These are phyloP conservation scores for Saururus chinensis DNA, from an alignment of 164 flowering plant genomes.

Conservation along the genomic window DNA sequence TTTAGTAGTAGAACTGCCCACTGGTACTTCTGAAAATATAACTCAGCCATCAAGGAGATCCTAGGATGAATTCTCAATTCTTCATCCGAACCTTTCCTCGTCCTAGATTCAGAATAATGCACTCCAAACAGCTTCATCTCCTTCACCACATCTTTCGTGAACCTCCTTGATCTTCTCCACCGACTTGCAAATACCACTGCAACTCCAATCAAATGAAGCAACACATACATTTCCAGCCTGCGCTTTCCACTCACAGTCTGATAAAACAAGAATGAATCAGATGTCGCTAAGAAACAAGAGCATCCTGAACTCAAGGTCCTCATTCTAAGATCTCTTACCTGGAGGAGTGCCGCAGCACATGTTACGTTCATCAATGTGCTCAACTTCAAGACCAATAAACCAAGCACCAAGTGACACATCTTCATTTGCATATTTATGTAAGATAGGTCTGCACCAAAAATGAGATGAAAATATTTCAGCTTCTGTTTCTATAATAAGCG, in stretches of 20 bases:
- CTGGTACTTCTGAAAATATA: no score
- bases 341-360: slow-evolving; percentile 95
- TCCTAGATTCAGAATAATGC: slow-evolving; percentile 23
- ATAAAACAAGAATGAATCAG: slow-evolving; percentile 1
- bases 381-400: slow-evolving; percentile 88
- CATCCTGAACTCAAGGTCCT: background rate
- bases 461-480: background rate
- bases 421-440: slow-evolving; percentile 89
- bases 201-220: slow-evolving; percentile 89
- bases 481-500: no score
- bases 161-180: slow-evolving; percentile 66
- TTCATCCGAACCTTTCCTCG: background rate
- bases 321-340: slow-evolving; percentile 21
- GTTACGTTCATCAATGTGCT: slow-evolving; percentile 74
- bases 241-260: slow-evolving; percentile 91
- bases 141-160: slow-evolving; percentile 73
- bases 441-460: slow-evolving; percentile 43
- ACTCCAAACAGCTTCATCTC: slow-evolving; percentile 68
- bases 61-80: no score
- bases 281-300: background rate
- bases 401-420: slow-evolving; percentile 90
- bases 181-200: slow-evolving; percentile 88
- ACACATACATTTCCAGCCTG: slow-evolving; percentile 73
- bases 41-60: no score
- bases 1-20: no score